Evolutionary conservation across 1,284 basidiomycete species (phyloP).

Genomic region (Papiliotrema flavescens): DNA sequence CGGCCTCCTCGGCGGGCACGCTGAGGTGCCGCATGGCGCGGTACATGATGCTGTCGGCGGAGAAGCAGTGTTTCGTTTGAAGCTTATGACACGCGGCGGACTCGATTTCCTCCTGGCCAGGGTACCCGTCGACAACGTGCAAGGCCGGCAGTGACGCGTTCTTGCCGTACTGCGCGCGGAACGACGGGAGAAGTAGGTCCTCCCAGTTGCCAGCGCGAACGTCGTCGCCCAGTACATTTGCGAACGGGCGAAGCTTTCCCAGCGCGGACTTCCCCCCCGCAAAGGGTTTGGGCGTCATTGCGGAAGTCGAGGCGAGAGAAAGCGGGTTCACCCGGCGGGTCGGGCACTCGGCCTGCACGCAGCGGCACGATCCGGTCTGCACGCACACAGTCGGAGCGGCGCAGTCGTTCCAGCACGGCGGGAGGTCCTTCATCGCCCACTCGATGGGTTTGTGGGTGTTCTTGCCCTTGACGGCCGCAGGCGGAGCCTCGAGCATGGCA

Average conservation of each 20-base stretch:
- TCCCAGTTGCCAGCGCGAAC: slow-evolving; percentile 35
- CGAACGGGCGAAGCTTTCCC: slow-evolving; percentile 24
- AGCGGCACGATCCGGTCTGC: slow-evolving; percentile 47
- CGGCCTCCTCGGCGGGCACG: slow-evolving; percentile 48
- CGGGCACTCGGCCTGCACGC: slow-evolving; percentile 45
- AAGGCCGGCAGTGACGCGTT: slow-evolving; percentile 42
- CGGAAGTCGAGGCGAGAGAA: slow-evolving; percentile 16
- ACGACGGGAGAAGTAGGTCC: slow-evolving; percentile 43
- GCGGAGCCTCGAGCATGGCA: slow-evolving; percentile 3
- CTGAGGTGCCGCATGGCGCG: slow-evolving; percentile 39
- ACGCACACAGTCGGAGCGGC: slow-evolving; percentile 45
- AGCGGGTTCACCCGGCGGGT: slow-evolving; percentile 35
- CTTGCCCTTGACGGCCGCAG: background rate
- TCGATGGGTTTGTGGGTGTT: slow-evolving; percentile 20
- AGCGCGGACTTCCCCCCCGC: slow-evolving; percentile 12
- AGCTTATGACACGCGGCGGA: slow-evolving; percentile 41
- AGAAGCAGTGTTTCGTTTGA: slow-evolving; percentile 43
- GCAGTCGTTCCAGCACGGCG: slow-evolving; percentile 49
- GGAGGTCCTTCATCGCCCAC: slow-evolving; percentile 42
- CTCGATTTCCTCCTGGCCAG: slow-evolving; percentile 36
- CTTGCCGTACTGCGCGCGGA: slow-evolving; percentile 29
- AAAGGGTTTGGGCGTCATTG: background rate
- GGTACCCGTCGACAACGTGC: slow-evolving; percentile 42
- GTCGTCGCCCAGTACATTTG: slow-evolving; percentile 24
- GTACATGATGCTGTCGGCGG: slow-evolving; percentile 47